Evolutionary conservation across 148 eudicot species (phyloP).

Genomic region (Camellia sinensis): DNA sequence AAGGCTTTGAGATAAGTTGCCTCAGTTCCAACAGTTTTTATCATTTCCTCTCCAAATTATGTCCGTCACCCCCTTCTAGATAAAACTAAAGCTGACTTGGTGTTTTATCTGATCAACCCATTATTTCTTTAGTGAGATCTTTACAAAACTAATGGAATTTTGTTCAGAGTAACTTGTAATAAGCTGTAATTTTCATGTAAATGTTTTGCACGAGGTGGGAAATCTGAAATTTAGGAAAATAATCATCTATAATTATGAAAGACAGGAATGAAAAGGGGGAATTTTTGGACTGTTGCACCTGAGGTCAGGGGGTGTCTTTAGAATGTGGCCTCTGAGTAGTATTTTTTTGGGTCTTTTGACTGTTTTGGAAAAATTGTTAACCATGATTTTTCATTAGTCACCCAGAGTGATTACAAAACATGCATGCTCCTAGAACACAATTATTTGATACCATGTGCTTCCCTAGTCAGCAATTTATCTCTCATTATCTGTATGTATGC

Average conservation of each 20-base stretch:
- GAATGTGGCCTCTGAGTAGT: conserved; percentile 3
- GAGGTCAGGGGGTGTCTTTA: not conserved
- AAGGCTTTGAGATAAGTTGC: too few species aligned
- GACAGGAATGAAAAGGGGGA: not conserved
- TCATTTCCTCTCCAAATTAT: too few species aligned
- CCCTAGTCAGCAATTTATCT: not conserved
- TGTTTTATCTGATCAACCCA: not conserved
- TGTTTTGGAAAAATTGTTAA: not conserved
- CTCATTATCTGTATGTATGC: not conserved
- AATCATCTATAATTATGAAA: not conserved
- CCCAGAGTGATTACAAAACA: not conserved
- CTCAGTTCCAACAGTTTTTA: too few species aligned
- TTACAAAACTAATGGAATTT: not conserved
- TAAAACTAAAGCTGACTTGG: too few species aligned
- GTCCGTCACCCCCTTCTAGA: too few species aligned
- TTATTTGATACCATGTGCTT: not conserved
- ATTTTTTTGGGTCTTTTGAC: not conserved
- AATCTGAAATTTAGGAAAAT: not conserved
- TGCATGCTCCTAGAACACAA: not conserved
- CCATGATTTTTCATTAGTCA: not conserved
- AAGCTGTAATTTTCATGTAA: not conserved
- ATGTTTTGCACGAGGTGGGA: not conserved
- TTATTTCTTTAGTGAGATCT: not conserved
- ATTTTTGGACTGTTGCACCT: not conserved
- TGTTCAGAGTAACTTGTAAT: not conserved